Base-by-base conservation (phyloP, 495 filamentous ascomycete species). In the Thermothielavioides terrestris region DNA sequence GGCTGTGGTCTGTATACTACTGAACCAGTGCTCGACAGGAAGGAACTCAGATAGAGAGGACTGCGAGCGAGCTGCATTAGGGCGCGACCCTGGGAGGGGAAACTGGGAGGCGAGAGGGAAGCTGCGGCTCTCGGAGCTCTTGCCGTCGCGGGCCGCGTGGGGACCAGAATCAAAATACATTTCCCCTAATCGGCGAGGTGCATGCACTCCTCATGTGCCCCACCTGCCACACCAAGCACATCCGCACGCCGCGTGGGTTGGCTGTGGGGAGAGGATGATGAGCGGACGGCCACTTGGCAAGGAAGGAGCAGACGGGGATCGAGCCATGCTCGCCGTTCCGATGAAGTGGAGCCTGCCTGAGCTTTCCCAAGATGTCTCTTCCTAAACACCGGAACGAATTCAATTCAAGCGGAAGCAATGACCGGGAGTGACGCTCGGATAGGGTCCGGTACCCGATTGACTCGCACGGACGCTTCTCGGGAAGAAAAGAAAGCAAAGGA, bases 131-230 rank as follows among this genome's bases (percentile, higher is more conserved):
- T 30, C 42, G 42, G 42, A 47, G 34, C 42, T 23, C 45, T 31
- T 49, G 27, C 46, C 46, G 35, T 48, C 48, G 32, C 39, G 40
- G 31, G 38, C 31, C 38, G 40, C n/a, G n/a, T n/a, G n/a, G n/a
- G n/a, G n/a, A n/a, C n/a, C n/a, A n/a, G n/a, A n/a, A n/a, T 30
- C 14, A 40, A 46, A 46, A 39, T 23, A 12, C 49, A 52, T 21
- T 25, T 45, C 39, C 45, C 32, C 11, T 7, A 49, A 49, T 39
- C 31, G 37, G 43, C 43, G 27, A 47, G 27, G 37, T 52, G 49
- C 49, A 52, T 52, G 1, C 12, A n/a, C 30, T 14, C 17, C 27
- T 41, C 26, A 18, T 32, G 36, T 21, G 35, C 36, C 37, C 35
- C 46, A 49, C 36, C n/a, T n/a, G n/a, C n/a, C n/a, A n/a, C n/a